phyloP scores from a whole-genome alignment of 192 early-diverging fungal species.

The Coemansia interrupta region DNA sequence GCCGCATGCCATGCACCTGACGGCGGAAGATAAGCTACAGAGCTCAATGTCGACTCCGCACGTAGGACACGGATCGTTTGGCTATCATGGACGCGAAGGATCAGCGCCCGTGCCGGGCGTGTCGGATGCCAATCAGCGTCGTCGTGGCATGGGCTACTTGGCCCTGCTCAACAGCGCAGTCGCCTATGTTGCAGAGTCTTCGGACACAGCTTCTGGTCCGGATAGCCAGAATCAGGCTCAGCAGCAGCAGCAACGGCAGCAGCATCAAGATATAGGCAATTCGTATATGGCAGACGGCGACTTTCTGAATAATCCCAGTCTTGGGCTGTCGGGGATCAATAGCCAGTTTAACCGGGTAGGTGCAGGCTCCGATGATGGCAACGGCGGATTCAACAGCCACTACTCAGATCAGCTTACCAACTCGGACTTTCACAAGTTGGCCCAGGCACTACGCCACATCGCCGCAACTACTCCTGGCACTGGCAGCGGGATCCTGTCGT shows the following conservation, averaged over 20 bases:
- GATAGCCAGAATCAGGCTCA: slow-evolving; percentile 2
- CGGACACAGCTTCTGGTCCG: background rate
- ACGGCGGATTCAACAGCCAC: slow-evolving; percentile 17
- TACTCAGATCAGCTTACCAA: slow-evolving; percentile 26
- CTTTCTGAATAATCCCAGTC: slow-evolving; percentile 15
- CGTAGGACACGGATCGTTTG: slow-evolving; percentile 16
- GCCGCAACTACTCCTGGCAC: slow-evolving; percentile 26
- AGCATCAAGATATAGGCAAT: slow-evolving; percentile 11
- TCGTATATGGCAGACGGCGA: slow-evolving; percentile 26
- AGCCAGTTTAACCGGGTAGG: slow-evolving; percentile 12
- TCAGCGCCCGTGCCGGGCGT: slow-evolving; percentile 27
- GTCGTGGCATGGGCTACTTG: slow-evolving; percentile 44
- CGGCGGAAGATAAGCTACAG: slow-evolving; percentile 14
- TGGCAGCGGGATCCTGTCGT: slow-evolving; percentile 10
- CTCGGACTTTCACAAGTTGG: slow-evolving; percentile 40
- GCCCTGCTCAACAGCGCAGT: slow-evolving; percentile 48
- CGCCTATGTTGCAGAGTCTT: slow-evolving; percentile 43
- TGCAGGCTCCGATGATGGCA: slow-evolving; percentile 2
- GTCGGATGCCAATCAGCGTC: slow-evolving; percentile 15
- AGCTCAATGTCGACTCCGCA: slow-evolving; percentile 38
- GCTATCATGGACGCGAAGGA: slow-evolving; percentile 19
- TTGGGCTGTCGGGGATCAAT: slow-evolving; percentile 30
- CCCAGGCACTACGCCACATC: slow-evolving; percentile 46
- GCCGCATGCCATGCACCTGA: background rate
- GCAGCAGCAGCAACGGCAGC: slow-evolving; percentile 1